These are phyloP conservation scores for Kodamaea neixiangensis DNA, from an alignment of 805 yeast species.

Conservation along the genomic window DNA sequence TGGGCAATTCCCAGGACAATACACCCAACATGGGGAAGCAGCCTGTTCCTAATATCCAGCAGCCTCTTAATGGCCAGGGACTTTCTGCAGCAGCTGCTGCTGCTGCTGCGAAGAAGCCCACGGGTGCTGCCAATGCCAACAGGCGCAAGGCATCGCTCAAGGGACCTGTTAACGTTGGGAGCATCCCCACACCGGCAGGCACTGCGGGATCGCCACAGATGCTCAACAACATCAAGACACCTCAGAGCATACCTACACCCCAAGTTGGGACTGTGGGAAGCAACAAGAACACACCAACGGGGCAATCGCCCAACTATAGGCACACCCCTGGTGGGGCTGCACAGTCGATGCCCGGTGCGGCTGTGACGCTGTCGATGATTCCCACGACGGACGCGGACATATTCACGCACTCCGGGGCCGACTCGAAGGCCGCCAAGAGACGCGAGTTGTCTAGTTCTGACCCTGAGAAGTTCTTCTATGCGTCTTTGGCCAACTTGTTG, in stretches of 20 bases:
- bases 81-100: conserved; percentile 2
- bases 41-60: conserved; percentile 2
- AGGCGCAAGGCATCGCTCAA: conserved; percentile 26
- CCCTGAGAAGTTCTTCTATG: conserved; percentile 50
- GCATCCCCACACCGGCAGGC: conserved; percentile 38
- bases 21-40: conserved; percentile 7
- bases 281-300: conserved; percentile 44
- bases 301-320: conserved; percentile 34
- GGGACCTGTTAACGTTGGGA: conserved; percentile 24
- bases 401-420: conserved; percentile 30
- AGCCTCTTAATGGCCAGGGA: background rate
- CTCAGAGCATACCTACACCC: conserved; percentile 45
- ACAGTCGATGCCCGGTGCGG: background rate
- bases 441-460: conserved; percentile 48
- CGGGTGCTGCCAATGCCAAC: conserved; percentile 13
- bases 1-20: background rate
- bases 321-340: conserved; percentile 7
- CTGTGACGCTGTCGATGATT: conserved; percentile 7
- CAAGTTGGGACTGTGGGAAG: conserved; percentile 33
- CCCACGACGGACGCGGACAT: conserved; percentile 22
- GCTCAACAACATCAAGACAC: conserved; percentile 44
- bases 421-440: conserved; percentile 45
- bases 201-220: conserved; percentile 40
- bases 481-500: conserved; percentile 52
- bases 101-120: conserved; percentile 5